Evolutionary conservation across 2,329 filamentous ascomycete genomes (phyloP).

Genomic region (Domatiomyces globalis): DNA sequence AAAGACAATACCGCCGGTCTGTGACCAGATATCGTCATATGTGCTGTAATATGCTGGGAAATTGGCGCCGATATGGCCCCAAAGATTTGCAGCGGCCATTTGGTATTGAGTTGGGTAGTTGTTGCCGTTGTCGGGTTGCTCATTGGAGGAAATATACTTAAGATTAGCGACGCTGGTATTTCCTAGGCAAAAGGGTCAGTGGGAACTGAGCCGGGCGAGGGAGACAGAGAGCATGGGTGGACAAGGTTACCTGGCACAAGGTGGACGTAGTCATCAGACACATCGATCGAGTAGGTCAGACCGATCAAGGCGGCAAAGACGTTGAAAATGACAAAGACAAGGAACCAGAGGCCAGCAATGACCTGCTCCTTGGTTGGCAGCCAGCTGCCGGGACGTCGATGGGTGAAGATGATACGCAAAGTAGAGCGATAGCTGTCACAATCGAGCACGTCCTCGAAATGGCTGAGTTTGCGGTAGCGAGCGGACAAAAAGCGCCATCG

Average conservation of each 20-base stretch:
- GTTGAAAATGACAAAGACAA: constrained; percentile 8
- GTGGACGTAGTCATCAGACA: constrained; percentile 4
- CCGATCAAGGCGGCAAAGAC: constrained; percentile 12
- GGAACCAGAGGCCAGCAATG: constrained; percentile 7
- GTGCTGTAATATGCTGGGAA: background rate
- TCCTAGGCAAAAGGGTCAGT: background rate
- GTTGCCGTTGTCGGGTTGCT: background rate
- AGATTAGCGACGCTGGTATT: constrained; percentile 11
- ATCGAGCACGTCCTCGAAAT: constrained; percentile 11
- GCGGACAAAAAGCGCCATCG: constrained; percentile 11
- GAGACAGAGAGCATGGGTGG: background rate
- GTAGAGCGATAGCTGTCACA: constrained; percentile 9
- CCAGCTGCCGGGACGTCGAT: constrained; percentile 4
- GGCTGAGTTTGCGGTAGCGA: constrained; percentile 6
- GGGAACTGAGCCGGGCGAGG: background rate
- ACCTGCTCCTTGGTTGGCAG: constrained; percentile 9
- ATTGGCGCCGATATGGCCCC: constrained; percentile 7
- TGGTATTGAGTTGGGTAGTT: constrained; percentile 1
- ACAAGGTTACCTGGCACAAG: background rate
- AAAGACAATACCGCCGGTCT: constrained; percentile 23
- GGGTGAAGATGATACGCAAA: constrained; percentile 11
- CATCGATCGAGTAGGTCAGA: constrained; percentile 14
- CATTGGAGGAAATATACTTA: constrained; percentile 1
- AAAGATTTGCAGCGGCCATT: constrained; percentile 8
- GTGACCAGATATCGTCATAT: background rate